Base-by-base conservation (phyloP, 345 rosid species). In the Erysimum cheiranthoides region DNA sequence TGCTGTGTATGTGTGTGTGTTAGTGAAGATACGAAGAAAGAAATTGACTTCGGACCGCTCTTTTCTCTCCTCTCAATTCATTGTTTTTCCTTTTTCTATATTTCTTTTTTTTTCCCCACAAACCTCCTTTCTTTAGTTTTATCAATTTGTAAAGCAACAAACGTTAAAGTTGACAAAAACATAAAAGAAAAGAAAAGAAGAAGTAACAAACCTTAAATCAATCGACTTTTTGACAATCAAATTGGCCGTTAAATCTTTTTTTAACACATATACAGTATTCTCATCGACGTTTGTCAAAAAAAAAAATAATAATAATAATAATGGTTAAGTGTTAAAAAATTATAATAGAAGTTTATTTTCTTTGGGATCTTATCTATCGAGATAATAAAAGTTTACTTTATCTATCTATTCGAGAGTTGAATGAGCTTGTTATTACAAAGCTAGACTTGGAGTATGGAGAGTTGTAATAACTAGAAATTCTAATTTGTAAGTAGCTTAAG, bases 1-100 rank as follows among this genome's bases (percentile, higher is more conserved):
- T 45, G 64, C 36, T 71, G 9, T 75, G 14, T 47, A 38, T 66
- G 77, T 52, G 61, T 70, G 42, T 64, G 81, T n/a, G 14, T 67
- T 65, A 66, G 78, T 35, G 78, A 43, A 60, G 7, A 21, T 21
- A 21, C 25, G 49, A 67, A 30, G 73, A 79, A 57, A 51, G 60
- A 36, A 68, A 78, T 79, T 73, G 84, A 81, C 86, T 82, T 82
- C 32, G 8, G 43, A 57, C 56, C 13, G 14, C 73, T 52, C 50
- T 21, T 10, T 31, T 10, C 53, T 45, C 36, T 62, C 18, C 10
- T 62, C 67, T 11, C 36, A 28, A 18, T 61, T 51, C 35, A 9
- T 50, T 66, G 18, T 27, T 27, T 52, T 14, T 25, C 1, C 8
- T 4, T 16, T 8, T 17, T 10, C 17, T 43, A 2, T 49, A 18